phyloP scores from a whole-genome alignment of 2,329 filamentous ascomycete genomes.

The Pezicula carpinea region DNA sequence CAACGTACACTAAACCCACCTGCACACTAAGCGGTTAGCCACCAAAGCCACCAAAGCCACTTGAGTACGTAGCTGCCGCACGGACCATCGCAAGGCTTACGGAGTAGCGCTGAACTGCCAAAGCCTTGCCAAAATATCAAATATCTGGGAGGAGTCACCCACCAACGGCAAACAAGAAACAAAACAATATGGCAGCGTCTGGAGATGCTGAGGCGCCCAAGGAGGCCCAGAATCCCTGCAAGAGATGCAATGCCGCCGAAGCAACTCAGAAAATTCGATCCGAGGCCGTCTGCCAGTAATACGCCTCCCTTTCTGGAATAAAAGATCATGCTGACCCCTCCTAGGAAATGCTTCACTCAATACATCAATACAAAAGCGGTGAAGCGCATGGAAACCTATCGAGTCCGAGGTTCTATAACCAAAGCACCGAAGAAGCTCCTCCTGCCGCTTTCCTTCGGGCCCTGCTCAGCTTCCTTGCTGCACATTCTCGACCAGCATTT shows the following conservation, averaged over 20 bases:
- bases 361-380: conserved; percentile 77
- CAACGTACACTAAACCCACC: too few relatives aligned
- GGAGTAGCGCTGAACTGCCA: conserved; percentile 2
- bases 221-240: conserved; percentile 13
- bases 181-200: conserved; percentile 10
- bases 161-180: background rate
- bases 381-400: conserved; percentile 69
- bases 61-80: background rate
- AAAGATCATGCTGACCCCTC: conserved; percentile 11
- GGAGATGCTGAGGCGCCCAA: background rate
- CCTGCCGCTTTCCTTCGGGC: conserved; percentile 76
- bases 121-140: conserved; percentile 10
- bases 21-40: too few relatives aligned
- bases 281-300: conserved; percentile 28
- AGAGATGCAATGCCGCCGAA: conserved; percentile 22
- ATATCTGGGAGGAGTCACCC: background rate
- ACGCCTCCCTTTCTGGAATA: conserved; percentile 5
- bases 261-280: conserved; percentile 27
- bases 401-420: conserved; percentile 36
- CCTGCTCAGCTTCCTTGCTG: conserved; percentile 73
- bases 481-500: conserved; percentile 70
- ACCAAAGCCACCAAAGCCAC: too few relatives aligned
- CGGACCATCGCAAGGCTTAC: conserved; percentile 3
- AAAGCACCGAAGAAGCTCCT: conserved; percentile 49
- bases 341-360: conserved; percentile 68